phyloP scores from a whole-genome alignment of 2,329 filamentous ascomycete species.

The Cladorrhinum sp. region DNA sequence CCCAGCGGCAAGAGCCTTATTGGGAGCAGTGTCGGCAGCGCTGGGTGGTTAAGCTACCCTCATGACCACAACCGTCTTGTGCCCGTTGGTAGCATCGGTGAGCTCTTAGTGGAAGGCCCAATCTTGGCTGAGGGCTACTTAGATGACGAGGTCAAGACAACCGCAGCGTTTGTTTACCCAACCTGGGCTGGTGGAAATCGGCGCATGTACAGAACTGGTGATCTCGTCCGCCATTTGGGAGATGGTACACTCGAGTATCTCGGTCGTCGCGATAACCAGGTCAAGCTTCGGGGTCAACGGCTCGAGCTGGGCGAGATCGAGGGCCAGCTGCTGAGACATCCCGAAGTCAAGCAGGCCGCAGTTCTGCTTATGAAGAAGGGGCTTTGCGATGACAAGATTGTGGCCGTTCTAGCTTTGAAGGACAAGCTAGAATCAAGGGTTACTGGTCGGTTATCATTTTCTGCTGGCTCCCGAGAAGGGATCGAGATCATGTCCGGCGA shows the following conservation, averaged over 20 bases:
- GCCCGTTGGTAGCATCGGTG: conserved; percentile 32
- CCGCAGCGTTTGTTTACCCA: conserved; percentile 39
- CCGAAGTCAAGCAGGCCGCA: conserved; percentile 28
- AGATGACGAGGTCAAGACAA: conserved; percentile 44
- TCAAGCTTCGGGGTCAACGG: conserved; percentile 58
- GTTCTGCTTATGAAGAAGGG: conserved; percentile 11
- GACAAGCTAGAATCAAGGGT: background rate
- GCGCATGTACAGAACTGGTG: conserved; percentile 48
- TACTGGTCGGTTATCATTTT: background rate
- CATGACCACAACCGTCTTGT: conserved; percentile 26
- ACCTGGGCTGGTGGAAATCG: background rate
- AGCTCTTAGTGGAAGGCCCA: conserved; percentile 38
- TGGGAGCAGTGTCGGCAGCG: conserved; percentile 5
- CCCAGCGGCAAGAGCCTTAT: conserved; percentile 24
- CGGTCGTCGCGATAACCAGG: conserved; percentile 58
- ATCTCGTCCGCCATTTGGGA: conserved; percentile 41
- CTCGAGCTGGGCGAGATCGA: conserved; percentile 55
- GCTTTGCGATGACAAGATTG: conserved; percentile 8
- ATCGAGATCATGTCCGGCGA: background rate
- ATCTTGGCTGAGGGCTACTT: conserved; percentile 49
- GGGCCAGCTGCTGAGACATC: conserved; percentile 26
- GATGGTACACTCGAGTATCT: conserved; percentile 43
- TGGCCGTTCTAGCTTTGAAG: conserved; percentile 8
- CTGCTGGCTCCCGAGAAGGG: background rate
- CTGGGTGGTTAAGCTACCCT: conserved; percentile 30